Evolutionary conservation across 1,284 basidiomycete species (phyloP), one percentile per base, ranked within the genome.

Genomic region (Golubevia sp.): DNA sequence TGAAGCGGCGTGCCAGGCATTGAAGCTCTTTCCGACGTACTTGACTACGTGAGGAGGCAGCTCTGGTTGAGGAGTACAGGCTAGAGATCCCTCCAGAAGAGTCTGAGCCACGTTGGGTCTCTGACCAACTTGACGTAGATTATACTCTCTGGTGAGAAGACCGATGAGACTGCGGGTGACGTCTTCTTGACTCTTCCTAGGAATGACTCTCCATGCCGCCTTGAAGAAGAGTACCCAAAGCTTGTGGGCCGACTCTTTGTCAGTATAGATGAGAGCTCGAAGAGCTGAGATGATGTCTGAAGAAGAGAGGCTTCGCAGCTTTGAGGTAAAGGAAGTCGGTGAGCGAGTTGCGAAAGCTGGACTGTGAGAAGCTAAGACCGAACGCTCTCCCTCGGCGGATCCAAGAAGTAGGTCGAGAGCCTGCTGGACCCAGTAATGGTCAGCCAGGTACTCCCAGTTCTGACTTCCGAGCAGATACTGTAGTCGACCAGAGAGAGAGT

Each of bases 41-140:
- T 98, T 98, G 74, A 98, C 88, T 23, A 99, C 89, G 77, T 97
- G 92, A 13, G 97, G 96, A 8, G 97, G 97, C 5, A 99, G 87
- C 50, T 89, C 90, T 86, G 97, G 90, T 0, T 92, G 88, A 15
- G 96, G 94, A 23, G 87, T 89, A 84, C 95, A 98, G 44, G 90
- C 89, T 50, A 92, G 89, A 38, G 94, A 88, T 2, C 93, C 94
- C 25, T 89, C 88, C 23, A 99, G 89, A 48, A 99, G 87, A 0
- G 93, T 94, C 84, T 98, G 93, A 59, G 99, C 90, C 63, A 97
- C 90, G 79, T 99, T 99, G 13, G 96, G 96, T n/a, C 94, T 90
- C 74, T 92, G 85, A 61, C 95, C 91, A 21, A 91, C 89, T 85
- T 98, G 95, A 74, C 90, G 91, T 72, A 91, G 88, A 79, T 97